Evolutionary conservation across 257 asterid species (phyloP).

Genomic region (Haberlea rhodopensis): DNA sequence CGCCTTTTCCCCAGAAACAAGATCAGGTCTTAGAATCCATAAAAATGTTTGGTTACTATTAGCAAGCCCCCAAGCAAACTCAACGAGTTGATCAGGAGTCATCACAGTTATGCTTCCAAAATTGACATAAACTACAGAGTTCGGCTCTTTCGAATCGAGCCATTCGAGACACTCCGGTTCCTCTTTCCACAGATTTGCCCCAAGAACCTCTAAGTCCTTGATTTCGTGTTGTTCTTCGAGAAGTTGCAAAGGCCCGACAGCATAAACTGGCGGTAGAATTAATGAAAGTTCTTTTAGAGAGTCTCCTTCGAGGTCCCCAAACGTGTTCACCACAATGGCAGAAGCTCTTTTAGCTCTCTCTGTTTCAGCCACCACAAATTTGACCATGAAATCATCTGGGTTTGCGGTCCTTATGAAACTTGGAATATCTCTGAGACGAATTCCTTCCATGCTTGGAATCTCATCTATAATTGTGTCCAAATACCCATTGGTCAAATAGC

Average conservation of each 20-base stretch:
- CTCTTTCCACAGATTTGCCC: constrained; percentile 53
- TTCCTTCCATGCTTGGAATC: constrained; percentile 39
- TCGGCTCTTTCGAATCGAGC: constrained; percentile 42
- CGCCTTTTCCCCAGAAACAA: constrained; percentile 39
- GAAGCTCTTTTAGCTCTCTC: constrained; percentile 31
- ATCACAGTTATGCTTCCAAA: constrained; percentile 51
- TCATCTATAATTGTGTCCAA: constrained; percentile 38
- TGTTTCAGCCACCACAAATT: constrained; percentile 25
- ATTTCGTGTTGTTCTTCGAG: constrained; percentile 25
- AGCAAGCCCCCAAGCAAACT: constrained; percentile 62
- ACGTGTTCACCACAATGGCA: constrained; percentile 48
- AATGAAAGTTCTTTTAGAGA: constrained; percentile 31
- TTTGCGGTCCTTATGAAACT: constrained; percentile 37
- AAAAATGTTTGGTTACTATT: constrained; percentile 39
- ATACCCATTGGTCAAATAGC: constrained; percentile 41
- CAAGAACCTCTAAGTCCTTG: constrained; percentile 20
- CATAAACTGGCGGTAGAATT: constrained; percentile 37
- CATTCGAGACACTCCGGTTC: constrained; percentile 44
- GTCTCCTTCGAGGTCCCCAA: constrained; percentile 42
- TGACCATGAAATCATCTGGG: constrained; percentile 34
- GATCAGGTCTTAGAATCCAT: constrained; percentile 58
- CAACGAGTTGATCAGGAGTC: constrained; percentile 40
- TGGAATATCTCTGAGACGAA: constrained; percentile 50
- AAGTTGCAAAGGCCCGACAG: constrained; percentile 50
- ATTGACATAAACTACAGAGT: constrained; percentile 47